Evolutionary conservation across 2,329 filamentous ascomycete genomes (phyloP), one percentile per base, ranked within the genome.

Genomic region (Aspergillus intermedius): DNA sequence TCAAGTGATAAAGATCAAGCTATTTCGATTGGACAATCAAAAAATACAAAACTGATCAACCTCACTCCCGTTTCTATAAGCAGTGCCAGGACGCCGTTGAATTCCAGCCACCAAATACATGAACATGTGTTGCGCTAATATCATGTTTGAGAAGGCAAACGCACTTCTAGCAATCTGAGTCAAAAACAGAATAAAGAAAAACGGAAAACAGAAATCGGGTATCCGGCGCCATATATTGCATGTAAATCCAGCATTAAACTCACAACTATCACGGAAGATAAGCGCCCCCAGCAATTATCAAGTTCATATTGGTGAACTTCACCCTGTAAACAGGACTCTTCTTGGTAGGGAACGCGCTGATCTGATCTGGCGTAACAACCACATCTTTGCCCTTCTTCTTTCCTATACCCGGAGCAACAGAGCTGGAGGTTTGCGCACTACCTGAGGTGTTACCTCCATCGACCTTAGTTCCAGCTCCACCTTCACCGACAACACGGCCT

Each of bases 271-370:
- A 72, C 34, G 81, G 81, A 62, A 84, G 63, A 68, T 82, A 84
- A 34, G 79, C 80, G 37, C 91, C 89, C 42, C 87, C 89, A 19
- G 90, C 90, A 52, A 97, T 77, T 10, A 96, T 86, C 56, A 97
- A 70, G 66, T 98, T 98, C 88, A 95, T 96, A 52, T 89, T 78
- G 3, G 93, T 97, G 61, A 96, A 96, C 62, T 86, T 82, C 47
- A 95, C 91, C 71, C 91, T 93, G 70, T 94, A 88, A 9, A 97
- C 88, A 0, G 91, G 91, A 13, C 87, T 91, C 73, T 95, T 95
- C 79, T 98, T 98, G 3, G 93, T 97, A 0, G 89, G 84, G 65
- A 96, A 97, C 1, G 88, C 91, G 55, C 83, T 89, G 71, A 98
- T 94, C 71, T 97, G 93, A 63, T 98, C 93, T 0, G 90, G 85